Base-by-base conservation (phyloP, 176 grass and related monocot genomes). In the Cenchrus americanus region DNA sequence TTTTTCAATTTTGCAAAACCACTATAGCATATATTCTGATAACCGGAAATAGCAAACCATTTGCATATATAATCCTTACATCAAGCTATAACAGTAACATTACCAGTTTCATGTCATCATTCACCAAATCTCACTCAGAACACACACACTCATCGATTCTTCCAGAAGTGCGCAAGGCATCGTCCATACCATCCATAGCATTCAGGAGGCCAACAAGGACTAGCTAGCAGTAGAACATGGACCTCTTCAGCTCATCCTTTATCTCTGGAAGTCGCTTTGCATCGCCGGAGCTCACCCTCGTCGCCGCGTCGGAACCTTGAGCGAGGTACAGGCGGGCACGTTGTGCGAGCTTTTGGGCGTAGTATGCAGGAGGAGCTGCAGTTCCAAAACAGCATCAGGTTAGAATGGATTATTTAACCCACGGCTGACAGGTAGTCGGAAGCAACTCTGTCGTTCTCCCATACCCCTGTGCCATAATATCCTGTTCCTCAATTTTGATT, bases 211-310 rank as follows among this genome's bases (percentile, higher is more conserved):
- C 10, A 37, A 37, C 34, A 14, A 30, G 43, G 43, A 44, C 43
- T 44, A 95, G 77, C 93, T 44, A 95, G 77, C 93, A 92, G 66
- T 87, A 91, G 71, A 91, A 95, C 90, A 95, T 92, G 69, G 79
- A 67, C 5, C 64, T 40, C 68, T 92, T 95, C 2, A 91, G 66
- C 44, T 92, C 87, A 24, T 92, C 86, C 43, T 92, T 92, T 10
- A 95, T 62, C 5, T 42, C 77, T n/a, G 86, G 79, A 84, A 92
- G 67, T 52, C 51, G 79, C 61, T 44, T 82, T 13, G 27, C 34
- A 51, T 26, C 40, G 11, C 46, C 2, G 2, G 48, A 62, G 63
- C 17, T 58, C 3, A 40, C 12, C 27, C 47, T 13, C 1, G 60
- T 10, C 19, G 47, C 51, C 40, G 17, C 54, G 52, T 60, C 54